Evolutionary conservation across 192 early-diverging fungal species (phyloP), one percentile per base, ranked within the genome.

Genomic region (Cladochytrium replicatum): DNA sequence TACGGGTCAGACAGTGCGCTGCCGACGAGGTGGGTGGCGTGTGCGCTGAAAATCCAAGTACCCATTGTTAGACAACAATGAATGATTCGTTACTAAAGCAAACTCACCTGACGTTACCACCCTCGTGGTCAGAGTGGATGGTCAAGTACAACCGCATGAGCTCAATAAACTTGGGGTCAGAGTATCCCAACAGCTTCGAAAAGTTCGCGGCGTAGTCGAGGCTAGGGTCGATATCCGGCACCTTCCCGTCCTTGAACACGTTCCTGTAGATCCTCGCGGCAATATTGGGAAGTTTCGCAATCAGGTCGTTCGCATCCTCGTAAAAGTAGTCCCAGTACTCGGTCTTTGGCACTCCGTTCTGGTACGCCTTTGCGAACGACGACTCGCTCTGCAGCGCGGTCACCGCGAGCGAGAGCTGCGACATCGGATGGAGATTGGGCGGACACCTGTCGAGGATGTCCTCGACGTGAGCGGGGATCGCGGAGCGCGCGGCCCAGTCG

Each of bases 91-190:
- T 13, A 21, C 38, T 13, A 48, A 28, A 15, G n/a, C 46, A 7
- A 44, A 46, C 39, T 7, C 29, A 72, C 70, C 70, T 90, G 72
- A 95, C 95, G 69, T 99, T 99, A 64, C 95, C 95, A 65, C 95
- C 95, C 78, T 99, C 95, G 83, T 99, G 95, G 75, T 99, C 95
- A 55, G 92, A 94, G 86, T 99, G 95, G 71, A 99, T 96, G 65
- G 89, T 91, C 61, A 99, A 74, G 82, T 99, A 99, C 58, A 99
- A 75, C 52, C 95, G 88, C 86, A 99, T 91, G 61, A 99, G 84
- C 64, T 99, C 95, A 41, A 89, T 74, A 72, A 99, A 99, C 66
- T 81, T 73, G 72, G 81, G 87, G 49, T 88, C 80, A 38, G 73
- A 77, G 73, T 80, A 99, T 50, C 95, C 95, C 11, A 99, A 78